Conservation (phyloP, 352 stramenopile genomes). For the Globisporangium solare region DNA sequence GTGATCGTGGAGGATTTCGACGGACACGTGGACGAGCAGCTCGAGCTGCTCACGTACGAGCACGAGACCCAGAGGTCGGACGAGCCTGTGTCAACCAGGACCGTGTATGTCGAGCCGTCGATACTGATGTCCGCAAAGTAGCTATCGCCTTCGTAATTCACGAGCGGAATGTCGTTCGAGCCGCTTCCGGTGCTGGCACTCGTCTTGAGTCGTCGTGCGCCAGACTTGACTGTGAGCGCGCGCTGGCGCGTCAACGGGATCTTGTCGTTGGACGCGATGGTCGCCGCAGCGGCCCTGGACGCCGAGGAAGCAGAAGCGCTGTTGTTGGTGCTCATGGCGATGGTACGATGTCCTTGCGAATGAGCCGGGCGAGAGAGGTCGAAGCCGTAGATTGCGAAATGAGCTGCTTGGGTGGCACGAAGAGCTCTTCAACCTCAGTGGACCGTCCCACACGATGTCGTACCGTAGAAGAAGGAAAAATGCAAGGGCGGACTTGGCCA, state of each 20-base stretch:
- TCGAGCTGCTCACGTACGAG: constrained; percentile 34
- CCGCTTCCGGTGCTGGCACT: background rate
- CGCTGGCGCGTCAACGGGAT: constrained; percentile 17
- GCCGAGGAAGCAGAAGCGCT: no score
- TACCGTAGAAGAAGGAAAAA: no score
- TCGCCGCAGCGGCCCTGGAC: no score
- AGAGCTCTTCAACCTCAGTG: no score
- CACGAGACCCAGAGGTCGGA: constrained; percentile 78
- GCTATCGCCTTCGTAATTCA: constrained; percentile 55
- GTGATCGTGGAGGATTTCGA: constrained; percentile 31
- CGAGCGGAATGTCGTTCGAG: constrained; percentile 8
- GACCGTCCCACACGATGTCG: no score
- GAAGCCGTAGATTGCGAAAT: no score
- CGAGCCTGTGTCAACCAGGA: constrained; percentile 74
- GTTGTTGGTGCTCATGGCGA: no score
- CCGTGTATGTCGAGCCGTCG: constrained; percentile 29
- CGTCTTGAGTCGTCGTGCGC: background rate
- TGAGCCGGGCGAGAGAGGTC: no score
- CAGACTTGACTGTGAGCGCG: constrained; percentile 7
- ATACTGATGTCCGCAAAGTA: constrained; percentile 63
- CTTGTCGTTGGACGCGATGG: constrained; percentile 5
- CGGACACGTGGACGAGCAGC: constrained; percentile 45
- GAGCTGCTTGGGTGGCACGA: no score
- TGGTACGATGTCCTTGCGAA: no score
- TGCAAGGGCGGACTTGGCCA: no score